Evolutionary conservation across 1,284 basidiomycete species (phyloP).

Genomic region (Singerocomus inundabilis): DNA sequence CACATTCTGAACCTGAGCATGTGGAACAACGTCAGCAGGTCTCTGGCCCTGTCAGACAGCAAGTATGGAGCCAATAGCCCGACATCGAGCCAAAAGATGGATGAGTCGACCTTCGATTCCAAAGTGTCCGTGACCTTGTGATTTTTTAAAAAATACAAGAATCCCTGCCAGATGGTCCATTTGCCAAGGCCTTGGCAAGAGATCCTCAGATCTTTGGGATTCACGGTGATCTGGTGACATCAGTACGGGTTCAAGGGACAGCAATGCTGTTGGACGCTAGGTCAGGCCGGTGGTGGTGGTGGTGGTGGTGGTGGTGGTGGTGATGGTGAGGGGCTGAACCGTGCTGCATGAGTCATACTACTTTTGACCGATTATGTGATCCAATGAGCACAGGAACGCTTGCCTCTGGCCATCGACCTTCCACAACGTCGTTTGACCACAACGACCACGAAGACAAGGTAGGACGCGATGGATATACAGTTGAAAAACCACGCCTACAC

Average conservation of each 20-base stretch:
- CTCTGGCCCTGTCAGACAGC: no score
- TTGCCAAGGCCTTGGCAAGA: background rate
- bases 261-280: background rate
- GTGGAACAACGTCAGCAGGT: background rate
- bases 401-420: background rate
- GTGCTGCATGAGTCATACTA: background rate
- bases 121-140: no score
- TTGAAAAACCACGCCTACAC: conserved; percentile 48
- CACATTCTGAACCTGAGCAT: background rate
- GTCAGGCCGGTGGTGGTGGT: no score
- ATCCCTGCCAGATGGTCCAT: background rate
- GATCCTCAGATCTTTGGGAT: background rate
- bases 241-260: background rate
- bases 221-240: background rate
- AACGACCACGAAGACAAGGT: background rate
- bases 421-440: background rate
- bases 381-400: no score
- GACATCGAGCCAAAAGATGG: background rate
- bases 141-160: background rate
- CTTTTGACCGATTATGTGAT: conserved; percentile 11
- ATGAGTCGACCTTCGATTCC: background rate
- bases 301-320: background rate
- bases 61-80: background rate
- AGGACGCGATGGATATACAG: conserved; percentile 20
- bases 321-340: background rate